A percentile compares a stretch with the other conserved stretches of the same genome.
Conservation (phyloP, 768 basidiomycete genomes). For the Botryobasidium botryosum region DNA sequence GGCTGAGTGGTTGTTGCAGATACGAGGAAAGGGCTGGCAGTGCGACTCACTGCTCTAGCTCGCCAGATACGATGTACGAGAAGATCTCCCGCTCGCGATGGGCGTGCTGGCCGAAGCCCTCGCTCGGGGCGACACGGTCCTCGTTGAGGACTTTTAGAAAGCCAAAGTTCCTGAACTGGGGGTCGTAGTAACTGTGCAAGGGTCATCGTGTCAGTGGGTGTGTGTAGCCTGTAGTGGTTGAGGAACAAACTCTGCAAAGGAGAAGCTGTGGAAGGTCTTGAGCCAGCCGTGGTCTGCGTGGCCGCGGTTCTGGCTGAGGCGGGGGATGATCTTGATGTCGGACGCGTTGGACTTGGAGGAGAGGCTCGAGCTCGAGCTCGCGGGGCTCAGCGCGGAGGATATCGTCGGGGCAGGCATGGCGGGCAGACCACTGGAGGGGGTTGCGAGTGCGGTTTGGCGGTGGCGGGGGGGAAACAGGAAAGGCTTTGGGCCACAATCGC, state of each 20-base stretch:
- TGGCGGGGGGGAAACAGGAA: no score
- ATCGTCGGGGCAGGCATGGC: no score
- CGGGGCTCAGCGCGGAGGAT: no score
- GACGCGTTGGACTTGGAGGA: background rate
- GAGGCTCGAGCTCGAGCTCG: no score
- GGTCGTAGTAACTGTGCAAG: conserved; percentile 39
- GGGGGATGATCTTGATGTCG: background rate
- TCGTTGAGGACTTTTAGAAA: conserved; percentile 82
- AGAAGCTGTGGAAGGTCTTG: conserved; percentile 76
- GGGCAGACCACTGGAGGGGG: no score
- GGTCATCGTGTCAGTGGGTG: background rate
- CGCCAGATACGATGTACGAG: conserved; percentile 64
- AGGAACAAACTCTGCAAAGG: conserved; percentile 39
- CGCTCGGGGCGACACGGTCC: conserved; percentile 57
- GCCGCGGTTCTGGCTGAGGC: background rate
- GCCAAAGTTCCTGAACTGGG: conserved; percentile 43
- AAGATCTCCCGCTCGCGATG: conserved; percentile 87
- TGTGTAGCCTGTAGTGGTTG: background rate
- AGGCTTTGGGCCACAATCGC: no score
- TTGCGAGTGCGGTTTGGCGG: no score
- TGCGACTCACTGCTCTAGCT: conserved; percentile 77
- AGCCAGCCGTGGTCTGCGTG: conserved; percentile 66
- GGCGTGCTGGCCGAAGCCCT: conserved; percentile 74
- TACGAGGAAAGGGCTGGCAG: conserved; percentile 23
- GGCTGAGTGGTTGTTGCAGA: background rate